These are phyloP conservation scores for Schizophyllum amplum DNA, from an alignment of 1,284 basidiomycete genomes.

Conservation along the genomic window DNA sequence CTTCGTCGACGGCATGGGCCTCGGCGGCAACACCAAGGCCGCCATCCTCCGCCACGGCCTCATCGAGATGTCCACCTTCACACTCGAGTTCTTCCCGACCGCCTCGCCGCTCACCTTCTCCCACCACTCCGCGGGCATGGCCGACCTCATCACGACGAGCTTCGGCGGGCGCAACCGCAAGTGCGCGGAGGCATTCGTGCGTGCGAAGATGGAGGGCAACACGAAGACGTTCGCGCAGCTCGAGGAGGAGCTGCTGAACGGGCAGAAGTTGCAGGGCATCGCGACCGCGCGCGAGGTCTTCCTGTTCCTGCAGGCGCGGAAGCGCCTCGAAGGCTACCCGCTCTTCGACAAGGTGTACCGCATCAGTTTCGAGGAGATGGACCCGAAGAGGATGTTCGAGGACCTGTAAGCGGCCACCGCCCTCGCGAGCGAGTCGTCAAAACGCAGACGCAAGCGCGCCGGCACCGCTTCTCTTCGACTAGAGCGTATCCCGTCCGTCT, in stretches of 20 bases:
- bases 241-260: conserved; percentile 14
- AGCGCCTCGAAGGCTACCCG: conserved; percentile 12
- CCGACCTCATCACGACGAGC: conserved; percentile 15
- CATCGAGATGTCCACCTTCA: conserved; percentile 14
- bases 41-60: conserved; percentile 15
- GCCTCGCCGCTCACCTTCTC: conserved; percentile 12
- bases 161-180: conserved; percentile 16
- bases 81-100: conserved; percentile 14
- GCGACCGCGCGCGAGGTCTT: conserved; percentile 13
- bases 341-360: conserved; percentile 15
- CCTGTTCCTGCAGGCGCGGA: conserved; percentile 11
- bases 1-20: conserved; percentile 15
- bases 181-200: conserved; percentile 15
- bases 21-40: conserved; percentile 12
- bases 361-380: conserved; percentile 14
- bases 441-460: neutral
- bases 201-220: conserved; percentile 5
- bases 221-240: conserved; percentile 13
- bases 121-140: conserved; percentile 15
- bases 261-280: conserved; percentile 15
- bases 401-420: conserved; percentile 7
- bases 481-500: neutral
- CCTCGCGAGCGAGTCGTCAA: neutral
- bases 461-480: neutral
- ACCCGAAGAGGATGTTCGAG: conserved; percentile 12